phyloP scores from a whole-genome alignment of 495 filamentous ascomycete genomes.

The Lophiostoma macrostomum region DNA sequence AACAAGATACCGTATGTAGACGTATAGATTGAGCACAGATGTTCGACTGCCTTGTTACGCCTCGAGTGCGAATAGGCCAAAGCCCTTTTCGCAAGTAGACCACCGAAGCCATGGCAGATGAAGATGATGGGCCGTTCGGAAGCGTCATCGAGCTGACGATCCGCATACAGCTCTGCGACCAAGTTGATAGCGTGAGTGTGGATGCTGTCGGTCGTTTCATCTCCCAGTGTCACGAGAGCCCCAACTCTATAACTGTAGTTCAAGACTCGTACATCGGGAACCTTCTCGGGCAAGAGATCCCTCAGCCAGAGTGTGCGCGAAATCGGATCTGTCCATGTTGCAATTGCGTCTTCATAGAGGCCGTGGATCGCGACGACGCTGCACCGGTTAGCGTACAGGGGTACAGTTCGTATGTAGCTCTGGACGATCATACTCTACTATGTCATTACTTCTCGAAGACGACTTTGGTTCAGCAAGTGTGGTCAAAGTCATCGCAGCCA shows the following conservation, averaged over 20 bases:
- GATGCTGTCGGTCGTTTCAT: constrained; percentile 3
- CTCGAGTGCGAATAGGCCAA: constrained; percentile 14
- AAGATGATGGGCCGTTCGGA: constrained; percentile 22
- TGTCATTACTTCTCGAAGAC: not conserved
- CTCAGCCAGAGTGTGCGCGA: constrained; percentile 7
- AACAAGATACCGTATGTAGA: constrained; percentile 23
- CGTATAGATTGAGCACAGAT: constrained; percentile 6
- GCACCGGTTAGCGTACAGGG: not conserved
- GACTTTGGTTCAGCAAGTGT: not conserved
- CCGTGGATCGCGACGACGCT: constrained; percentile 22
- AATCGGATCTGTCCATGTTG: constrained; percentile 8
- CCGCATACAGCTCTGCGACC: constrained; percentile 9
- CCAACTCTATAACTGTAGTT: constrained; percentile 11
- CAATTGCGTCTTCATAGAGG: constrained; percentile 9
- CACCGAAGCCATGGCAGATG: constrained; percentile 23
- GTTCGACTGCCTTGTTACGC: not conserved
- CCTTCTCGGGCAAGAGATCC: constrained; percentile 11
- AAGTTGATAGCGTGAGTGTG: constrained; percentile 5
- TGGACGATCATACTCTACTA: constrained; percentile 4
- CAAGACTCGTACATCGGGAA: constrained; percentile 1
- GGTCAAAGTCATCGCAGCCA: not conserved
- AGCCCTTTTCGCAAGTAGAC: constrained; percentile 15
- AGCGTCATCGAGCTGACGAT: constrained; percentile 13
- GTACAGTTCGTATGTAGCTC: not conserved
- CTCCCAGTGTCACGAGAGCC: not conserved